phyloP scores from a whole-genome alignment of 2,329 filamentous ascomycete genomes.

The Aspergillus sp. region DNA sequence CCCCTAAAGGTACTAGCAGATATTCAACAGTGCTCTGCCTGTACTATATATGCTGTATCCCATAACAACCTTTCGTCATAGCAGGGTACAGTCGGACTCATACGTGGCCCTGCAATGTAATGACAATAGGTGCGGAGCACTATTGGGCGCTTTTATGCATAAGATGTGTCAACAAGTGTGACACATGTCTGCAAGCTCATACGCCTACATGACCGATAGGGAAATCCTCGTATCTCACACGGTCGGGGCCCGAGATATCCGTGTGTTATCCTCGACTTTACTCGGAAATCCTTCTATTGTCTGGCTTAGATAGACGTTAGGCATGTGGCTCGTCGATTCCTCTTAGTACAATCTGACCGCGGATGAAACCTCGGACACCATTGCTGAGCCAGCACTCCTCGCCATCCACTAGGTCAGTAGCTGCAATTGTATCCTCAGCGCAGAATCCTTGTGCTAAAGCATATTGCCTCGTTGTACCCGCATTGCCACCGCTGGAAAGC shows the following conservation, averaged over 20 bases:
- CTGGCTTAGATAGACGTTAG: not conserved
- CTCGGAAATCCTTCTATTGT: not conserved
- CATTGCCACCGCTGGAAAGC: constrained; percentile 75
- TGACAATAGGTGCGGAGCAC: not conserved
- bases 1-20: no score
- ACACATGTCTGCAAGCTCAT: not conserved
- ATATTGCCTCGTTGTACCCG: constrained; percentile 81
- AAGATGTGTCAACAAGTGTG: not conserved
- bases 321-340: not conserved
- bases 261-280: not conserved
- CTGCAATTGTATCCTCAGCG: constrained; percentile 64
- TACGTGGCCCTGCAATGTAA: not conserved
- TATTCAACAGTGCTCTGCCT: not conserved
- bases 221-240: not conserved
- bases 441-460: constrained; percentile 71
- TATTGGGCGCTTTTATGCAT: not conserved
- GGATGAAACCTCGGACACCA: constrained; percentile 76
- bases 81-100: not conserved
- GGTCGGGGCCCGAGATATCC: not conserved
- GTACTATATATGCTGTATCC: not conserved
- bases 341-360: constrained; percentile 31
- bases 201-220: not conserved
- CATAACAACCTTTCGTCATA: not conserved
- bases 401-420: constrained; percentile 64
- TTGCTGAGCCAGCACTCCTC: constrained; percentile 90